These are phyloP conservation scores for Thermochaetoides thermophila DNA, from an alignment of 495 filamentous ascomycete species.

Conservation along the genomic window DNA sequence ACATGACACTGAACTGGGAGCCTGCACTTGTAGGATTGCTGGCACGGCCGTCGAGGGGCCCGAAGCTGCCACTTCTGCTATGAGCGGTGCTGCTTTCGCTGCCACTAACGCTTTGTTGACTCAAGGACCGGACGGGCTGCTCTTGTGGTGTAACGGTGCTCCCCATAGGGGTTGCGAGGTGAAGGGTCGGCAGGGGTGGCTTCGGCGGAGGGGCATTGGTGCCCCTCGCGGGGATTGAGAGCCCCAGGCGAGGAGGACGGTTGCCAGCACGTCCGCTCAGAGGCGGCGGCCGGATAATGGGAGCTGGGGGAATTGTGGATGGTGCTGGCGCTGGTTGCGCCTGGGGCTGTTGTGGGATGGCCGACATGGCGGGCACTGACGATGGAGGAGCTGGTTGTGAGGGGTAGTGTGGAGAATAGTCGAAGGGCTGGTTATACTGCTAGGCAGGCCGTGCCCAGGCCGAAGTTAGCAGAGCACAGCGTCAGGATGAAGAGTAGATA, in stretches of 20 bases:
- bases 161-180: constrained; percentile 74
- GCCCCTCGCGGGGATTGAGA: constrained; percentile 61
- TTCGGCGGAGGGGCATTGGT: constrained; percentile 28
- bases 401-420: too few relatives aligned
- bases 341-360: constrained; percentile 62
- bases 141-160: constrained; percentile 51
- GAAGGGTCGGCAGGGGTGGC: constrained; percentile 53
- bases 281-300: constrained; percentile 69
- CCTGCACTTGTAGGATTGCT: constrained; percentile 71
- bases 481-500: too few relatives aligned
- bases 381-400: constrained; percentile 16
- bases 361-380: constrained; percentile 66
- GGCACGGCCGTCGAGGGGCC: constrained; percentile 53
- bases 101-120: constrained; percentile 49
- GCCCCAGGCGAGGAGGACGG: constrained; percentile 62
- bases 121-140: constrained; percentile 27
- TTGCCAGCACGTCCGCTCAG: constrained; percentile 52
- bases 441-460: too few relatives aligned
- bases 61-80: constrained; percentile 60
- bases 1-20: constrained; percentile 59
- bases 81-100: constrained; percentile 52
- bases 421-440: too few relatives aligned
- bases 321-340: too few relatives aligned
- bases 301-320: too few relatives aligned
- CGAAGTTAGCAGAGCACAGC: too few relatives aligned